A percentile compares a stretch with the other conserved stretches of the same genome.
Conservation (phyloP, 805 yeast species). For the Kazachstania viticola region DNA sequence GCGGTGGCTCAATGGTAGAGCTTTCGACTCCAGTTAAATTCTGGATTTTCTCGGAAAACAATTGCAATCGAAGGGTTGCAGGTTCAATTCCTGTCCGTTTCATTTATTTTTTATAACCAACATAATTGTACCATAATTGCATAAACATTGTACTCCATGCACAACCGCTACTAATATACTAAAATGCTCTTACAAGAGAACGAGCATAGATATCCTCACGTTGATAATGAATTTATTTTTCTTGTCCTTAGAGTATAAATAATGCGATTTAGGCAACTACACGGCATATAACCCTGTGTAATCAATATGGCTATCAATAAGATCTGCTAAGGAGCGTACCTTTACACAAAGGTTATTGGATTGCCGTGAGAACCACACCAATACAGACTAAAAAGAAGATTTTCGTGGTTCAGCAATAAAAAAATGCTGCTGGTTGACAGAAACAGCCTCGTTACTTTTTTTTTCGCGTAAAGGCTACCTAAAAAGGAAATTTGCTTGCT, state of each 20-base stretch:
- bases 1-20: slow-evolving; percentile 65
- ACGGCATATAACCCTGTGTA: no score
- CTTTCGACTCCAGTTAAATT: slow-evolving; percentile 46
- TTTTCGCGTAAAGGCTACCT: neutral
- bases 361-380: neutral
- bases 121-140: neutral
- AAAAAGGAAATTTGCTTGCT: no score
- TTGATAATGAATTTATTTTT: no score
- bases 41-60: slow-evolving; percentile 16
- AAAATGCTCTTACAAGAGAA: neutral
- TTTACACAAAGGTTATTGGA: no score
- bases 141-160: neutral
- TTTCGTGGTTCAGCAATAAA: neutral
- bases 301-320: neutral
- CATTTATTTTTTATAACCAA: slow-evolving; percentile 10
- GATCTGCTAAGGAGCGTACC: neutral
- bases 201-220: neutral
- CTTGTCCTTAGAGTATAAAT: neutral
- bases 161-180: neutral
- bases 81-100: slow-evolving; percentile 69
- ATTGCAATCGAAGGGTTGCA: slow-evolving; percentile 56
- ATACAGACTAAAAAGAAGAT: neutral
- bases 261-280: neutral
- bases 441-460: neutral
- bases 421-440: no score